A percentile compares a stretch with the other conserved stretches of the same genome.
Conservation (phyloP, 208 protist genomes). For the Acanthamoeba rhysodes region DNA sequence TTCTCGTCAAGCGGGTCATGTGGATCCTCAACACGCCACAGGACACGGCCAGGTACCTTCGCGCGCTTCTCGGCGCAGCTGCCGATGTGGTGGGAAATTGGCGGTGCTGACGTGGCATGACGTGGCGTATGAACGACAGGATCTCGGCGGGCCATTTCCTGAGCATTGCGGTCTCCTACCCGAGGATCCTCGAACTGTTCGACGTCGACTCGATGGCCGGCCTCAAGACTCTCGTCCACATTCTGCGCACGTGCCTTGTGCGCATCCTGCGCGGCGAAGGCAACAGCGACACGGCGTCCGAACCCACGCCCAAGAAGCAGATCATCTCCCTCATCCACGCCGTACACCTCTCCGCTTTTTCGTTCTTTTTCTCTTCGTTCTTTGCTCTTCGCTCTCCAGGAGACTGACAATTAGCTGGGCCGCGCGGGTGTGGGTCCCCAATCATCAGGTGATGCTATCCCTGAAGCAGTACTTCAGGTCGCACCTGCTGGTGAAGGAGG, state of each 20-base stretch:
- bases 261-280: slow-evolving; percentile 24
- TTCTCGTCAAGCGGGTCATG: slow-evolving; percentile 25
- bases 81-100: neutral
- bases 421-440: too few relatives aligned
- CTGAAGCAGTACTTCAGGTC: slow-evolving; percentile 80
- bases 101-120: neutral
- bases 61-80: neutral
- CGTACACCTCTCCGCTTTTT: neutral
- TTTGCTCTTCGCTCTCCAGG: neutral
- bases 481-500: slow-evolving; percentile 71
- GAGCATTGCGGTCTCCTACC: slow-evolving; percentile 33
- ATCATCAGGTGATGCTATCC: slow-evolving; percentile 23
- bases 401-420: neutral
- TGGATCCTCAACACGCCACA: slow-evolving; percentile 62
- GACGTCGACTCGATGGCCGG: slow-evolving; percentile 32
- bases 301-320: slow-evolving; percentile 66
- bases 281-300: neutral
- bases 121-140: neutral
- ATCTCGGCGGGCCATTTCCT: slow-evolving; percentile 64
- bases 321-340: slow-evolving; percentile 72
- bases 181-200: slow-evolving; percentile 63
- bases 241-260: slow-evolving; percentile 53
- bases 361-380: neutral
- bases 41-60: slow-evolving; percentile 6
- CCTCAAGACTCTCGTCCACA: slow-evolving; percentile 53